A percentile compares a stretch with the other conserved stretches of the same genome.
These are phyloP conservation scores for Lentinula novae-zelandiae DNA, from an alignment of 1,284 basidiomycete genomes.

Conservation along the genomic window DNA sequence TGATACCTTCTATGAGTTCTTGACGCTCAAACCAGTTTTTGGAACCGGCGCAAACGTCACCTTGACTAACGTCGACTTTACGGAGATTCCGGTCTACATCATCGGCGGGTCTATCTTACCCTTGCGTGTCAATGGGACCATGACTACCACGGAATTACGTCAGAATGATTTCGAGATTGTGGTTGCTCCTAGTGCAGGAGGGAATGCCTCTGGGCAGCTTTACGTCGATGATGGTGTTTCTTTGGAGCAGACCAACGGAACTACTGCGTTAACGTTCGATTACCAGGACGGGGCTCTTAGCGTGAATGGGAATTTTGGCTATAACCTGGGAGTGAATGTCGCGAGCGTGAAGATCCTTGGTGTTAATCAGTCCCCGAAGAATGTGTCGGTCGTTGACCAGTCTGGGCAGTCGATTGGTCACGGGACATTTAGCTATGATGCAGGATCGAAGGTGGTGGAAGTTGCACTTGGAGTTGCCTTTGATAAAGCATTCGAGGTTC, in stretches of 20 bases:
- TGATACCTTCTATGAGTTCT: slow-evolving; percentile 65
- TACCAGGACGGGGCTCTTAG: slow-evolving; percentile 40
- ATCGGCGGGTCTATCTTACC: slow-evolving; percentile 57
- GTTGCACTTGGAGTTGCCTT: slow-evolving; percentile 36
- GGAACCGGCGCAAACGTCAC: slow-evolving; percentile 44
- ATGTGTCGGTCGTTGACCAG: slow-evolving; percentile 33
- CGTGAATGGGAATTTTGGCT: slow-evolving; percentile 50
- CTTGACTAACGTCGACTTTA: slow-evolving; percentile 48
- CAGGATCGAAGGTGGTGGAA: slow-evolving; percentile 34
- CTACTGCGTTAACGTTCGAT: slow-evolving; percentile 37
- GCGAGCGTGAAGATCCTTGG: slow-evolving; percentile 43
- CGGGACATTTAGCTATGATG: slow-evolving; percentile 9
- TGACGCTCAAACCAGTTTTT: slow-evolving; percentile 42
- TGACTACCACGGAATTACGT: slow-evolving; percentile 57
- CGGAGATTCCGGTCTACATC: slow-evolving; percentile 60
- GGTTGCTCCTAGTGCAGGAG: slow-evolving; percentile 49
- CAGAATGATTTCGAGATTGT: slow-evolving; percentile 59
- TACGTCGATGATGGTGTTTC: slow-evolving; percentile 66
- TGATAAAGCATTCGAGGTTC: slow-evolving; percentile 30
- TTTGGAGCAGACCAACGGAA: slow-evolving; percentile 38
- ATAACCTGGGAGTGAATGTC: slow-evolving; percentile 39
- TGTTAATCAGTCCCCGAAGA: slow-evolving; percentile 29
- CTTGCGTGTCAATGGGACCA: slow-evolving; percentile 46
- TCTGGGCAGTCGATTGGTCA: not conserved
- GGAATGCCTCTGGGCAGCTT: slow-evolving; percentile 46